Evolutionary conservation across 108 stramenopile genomes (phyloP).

Genomic region (Discostella pseudostelligera): DNA sequence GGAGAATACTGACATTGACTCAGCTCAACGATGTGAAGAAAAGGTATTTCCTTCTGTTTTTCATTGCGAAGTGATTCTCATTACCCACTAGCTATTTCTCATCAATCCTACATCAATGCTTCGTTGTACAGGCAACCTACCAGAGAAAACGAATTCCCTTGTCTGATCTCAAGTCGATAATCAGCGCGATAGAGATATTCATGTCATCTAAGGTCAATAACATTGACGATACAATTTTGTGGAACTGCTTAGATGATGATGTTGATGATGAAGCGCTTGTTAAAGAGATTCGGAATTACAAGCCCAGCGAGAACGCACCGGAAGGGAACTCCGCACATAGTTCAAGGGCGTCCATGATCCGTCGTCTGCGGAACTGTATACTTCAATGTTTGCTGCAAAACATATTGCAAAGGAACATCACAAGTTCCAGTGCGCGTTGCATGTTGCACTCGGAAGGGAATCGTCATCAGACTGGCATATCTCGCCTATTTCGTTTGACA

Average conservation of each 20-base stretch:
- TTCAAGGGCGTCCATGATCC: background rate
- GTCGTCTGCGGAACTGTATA: slow-evolving; percentile 3
- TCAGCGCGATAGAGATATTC: slow-evolving; percentile 13
- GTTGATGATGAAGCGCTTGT: slow-evolving; percentile 14
- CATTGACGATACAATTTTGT: slow-evolving; percentile 24
- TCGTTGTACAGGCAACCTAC: background rate
- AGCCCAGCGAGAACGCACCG: background rate
- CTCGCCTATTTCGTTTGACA: slow-evolving; percentile 20
- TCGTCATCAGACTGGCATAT: too few relatives aligned
- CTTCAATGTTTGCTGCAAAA: slow-evolving; percentile 19
- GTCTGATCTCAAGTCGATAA: slow-evolving; percentile 13
- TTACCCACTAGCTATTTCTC: background rate
- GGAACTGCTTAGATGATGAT: slow-evolving; percentile 36
- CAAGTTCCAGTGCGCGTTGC: background rate
- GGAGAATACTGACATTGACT: background rate
- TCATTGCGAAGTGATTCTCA: background rate
- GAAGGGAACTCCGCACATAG: background rate
- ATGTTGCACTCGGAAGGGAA: background rate
- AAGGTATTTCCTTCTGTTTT: background rate
- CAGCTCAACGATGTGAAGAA: background rate
- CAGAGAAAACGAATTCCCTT: slow-evolving; percentile 17
- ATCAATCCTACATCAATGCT: background rate
- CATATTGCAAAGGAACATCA: slow-evolving; percentile 4
- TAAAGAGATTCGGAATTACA: slow-evolving; percentile 1
- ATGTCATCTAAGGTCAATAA: slow-evolving; percentile 15